phyloP scores from a whole-genome alignment of 495 filamentous ascomycete genomes.

The Penicillium arizonense region DNA sequence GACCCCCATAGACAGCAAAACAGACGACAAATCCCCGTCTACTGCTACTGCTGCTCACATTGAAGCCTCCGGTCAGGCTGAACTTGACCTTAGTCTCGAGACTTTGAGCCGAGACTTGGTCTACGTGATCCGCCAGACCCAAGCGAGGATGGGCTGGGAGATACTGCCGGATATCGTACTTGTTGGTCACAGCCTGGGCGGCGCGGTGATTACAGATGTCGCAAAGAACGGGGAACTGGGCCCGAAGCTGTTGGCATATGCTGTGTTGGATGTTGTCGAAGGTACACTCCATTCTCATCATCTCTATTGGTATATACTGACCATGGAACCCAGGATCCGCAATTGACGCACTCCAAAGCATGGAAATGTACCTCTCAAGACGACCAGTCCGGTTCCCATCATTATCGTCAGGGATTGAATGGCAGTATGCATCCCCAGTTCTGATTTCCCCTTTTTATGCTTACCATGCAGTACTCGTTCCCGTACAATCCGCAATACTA shows the following conservation, averaged over 20 bases:
- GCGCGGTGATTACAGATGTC: constrained; percentile 88
- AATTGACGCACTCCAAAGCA: constrained; percentile 91
- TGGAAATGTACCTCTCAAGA: constrained; percentile 86
- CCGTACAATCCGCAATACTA: constrained; percentile 80
- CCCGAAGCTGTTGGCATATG: constrained; percentile 72
- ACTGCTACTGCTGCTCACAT: constrained; percentile 9
- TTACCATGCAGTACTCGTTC: constrained; percentile 58
- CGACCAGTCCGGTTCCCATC: constrained; percentile 77
- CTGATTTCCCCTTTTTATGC: neutral
- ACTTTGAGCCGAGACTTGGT: constrained; percentile 73
- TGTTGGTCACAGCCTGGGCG: constrained; percentile 92
- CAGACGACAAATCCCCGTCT: constrained; percentile 10
- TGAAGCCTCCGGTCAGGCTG: constrained; percentile 33
- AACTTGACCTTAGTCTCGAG: constrained; percentile 62
- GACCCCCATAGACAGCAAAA: constrained; percentile 13
- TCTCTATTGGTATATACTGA: neutral
- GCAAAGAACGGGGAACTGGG: constrained; percentile 67
- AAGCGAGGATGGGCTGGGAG: constrained; percentile 65
- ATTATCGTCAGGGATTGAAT: constrained; percentile 78
- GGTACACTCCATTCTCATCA: constrained; percentile 43
- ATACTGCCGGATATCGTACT: constrained; percentile 72
- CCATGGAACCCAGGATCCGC: constrained; percentile 51
- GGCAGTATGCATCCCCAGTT: constrained; percentile 62
- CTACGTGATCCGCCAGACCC: constrained; percentile 63
- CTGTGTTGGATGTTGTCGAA: constrained; percentile 94